Conservation (phyloP, 2,329 filamentous ascomycete genomes). For the Penicillium sp. region DNA sequence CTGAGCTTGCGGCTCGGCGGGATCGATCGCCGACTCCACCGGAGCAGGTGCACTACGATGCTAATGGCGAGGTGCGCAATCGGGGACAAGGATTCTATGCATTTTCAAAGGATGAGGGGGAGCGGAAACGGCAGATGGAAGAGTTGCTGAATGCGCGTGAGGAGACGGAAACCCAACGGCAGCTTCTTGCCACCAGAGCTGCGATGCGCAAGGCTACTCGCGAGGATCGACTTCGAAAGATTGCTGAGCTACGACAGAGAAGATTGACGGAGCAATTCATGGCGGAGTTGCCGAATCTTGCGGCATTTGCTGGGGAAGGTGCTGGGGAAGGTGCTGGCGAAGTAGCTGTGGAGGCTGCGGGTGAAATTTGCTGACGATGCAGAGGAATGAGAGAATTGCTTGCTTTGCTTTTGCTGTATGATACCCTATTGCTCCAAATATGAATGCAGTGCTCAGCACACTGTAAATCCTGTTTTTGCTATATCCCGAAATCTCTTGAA, state of each 20-base stretch:
- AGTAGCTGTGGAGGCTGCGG: too few relatives aligned
- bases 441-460: too few relatives aligned
- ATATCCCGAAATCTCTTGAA: too few relatives aligned
- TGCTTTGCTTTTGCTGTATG: too few relatives aligned
- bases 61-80: slow-evolving; percentile 71
- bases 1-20: slow-evolving; percentile 66
- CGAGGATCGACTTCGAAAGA: background rate
- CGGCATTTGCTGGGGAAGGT: too few relatives aligned
- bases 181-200: slow-evolving; percentile 1
- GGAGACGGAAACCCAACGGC: slow-evolving; percentile 46
- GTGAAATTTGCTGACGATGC: background rate
- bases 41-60: slow-evolving; percentile 77
- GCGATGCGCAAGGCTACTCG: background rate
- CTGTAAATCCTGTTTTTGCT: too few relatives aligned
- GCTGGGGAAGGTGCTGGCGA: too few relatives aligned
- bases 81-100: slow-evolving; percentile 90
- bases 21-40: slow-evolving; percentile 78
- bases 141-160: slow-evolving; percentile 60
- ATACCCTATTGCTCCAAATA: too few relatives aligned
- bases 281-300: background rate
- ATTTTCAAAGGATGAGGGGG: slow-evolving; percentile 70
- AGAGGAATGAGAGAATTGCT: background rate
- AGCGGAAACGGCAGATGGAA: slow-evolving; percentile 67
- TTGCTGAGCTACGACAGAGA: slow-evolving; percentile 1
- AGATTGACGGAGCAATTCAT: background rate